A percentile compares a stretch with the other conserved stretches of the same genome.
Evolutionary conservation across 257 asterid genomes (phyloP).

Genomic region (Ocimum tenuiflorum): DNA sequence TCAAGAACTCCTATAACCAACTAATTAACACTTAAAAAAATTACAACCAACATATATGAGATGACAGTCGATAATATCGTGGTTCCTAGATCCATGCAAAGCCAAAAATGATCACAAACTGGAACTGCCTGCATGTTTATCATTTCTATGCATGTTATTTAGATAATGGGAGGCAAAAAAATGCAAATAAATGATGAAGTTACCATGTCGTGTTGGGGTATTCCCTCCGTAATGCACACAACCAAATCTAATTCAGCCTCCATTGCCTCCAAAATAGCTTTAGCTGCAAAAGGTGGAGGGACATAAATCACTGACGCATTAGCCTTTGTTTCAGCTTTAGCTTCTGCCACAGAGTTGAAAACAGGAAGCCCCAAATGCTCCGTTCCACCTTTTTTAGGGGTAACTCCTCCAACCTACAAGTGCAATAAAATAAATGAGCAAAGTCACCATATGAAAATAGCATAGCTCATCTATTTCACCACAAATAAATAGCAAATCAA

Average conservation of each 20-base stretch:
- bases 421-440: neutral
- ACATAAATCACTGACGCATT: constrained; percentile 89
- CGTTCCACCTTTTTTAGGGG: constrained; percentile 92
- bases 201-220: constrained; percentile 99
- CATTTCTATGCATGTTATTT: neutral
- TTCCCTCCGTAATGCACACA: constrained; percentile 90
- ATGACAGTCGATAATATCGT: neutral
- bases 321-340: constrained; percentile 87
- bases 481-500: neutral
- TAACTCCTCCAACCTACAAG: constrained; percentile 92
- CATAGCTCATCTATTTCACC: neutral
- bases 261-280: constrained; percentile 82
- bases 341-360: constrained; percentile 83
- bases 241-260: constrained; percentile 87
- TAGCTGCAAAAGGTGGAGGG: constrained; percentile 94
- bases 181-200: constrained; percentile 10
- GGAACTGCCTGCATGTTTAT: neutral
- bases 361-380: constrained; percentile 97
- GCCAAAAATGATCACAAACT: neutral
- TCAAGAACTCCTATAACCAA: neutral
- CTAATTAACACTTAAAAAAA: neutral
- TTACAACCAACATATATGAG: neutral
- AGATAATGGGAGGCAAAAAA: neutral
- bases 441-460: neutral
- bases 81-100: neutral